phyloP scores from a whole-genome alignment of 805 yeast genomes.

The Jamesozyma hellenica region DNA sequence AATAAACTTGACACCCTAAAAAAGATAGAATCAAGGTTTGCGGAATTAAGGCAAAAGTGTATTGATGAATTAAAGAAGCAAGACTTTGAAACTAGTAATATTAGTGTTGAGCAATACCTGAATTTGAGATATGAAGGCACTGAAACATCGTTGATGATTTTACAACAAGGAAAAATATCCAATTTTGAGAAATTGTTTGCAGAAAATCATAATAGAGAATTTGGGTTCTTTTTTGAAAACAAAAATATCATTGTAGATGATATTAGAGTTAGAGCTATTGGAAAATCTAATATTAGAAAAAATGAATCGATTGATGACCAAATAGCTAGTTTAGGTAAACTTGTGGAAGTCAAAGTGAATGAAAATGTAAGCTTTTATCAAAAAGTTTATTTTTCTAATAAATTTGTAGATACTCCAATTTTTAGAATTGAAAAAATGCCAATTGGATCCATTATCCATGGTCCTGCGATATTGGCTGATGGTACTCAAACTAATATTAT shows the following conservation, averaged over 20 bases:
- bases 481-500: conserved; percentile 72
- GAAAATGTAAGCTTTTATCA: conserved; percentile 31
- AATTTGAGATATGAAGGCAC: conserved; percentile 81
- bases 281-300: conserved; percentile 39
- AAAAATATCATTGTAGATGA: conserved; percentile 60
- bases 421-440: conserved; percentile 44
- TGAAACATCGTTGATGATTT: conserved; percentile 79
- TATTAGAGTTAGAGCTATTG: conserved; percentile 63
- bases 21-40: conserved; percentile 37
- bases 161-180: conserved; percentile 20
- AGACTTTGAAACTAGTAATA: conserved; percentile 39
- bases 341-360: conserved; percentile 16
- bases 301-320: conserved; percentile 45
- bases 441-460: conserved; percentile 44
- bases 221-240: conserved; percentile 55
- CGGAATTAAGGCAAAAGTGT: conserved; percentile 36
- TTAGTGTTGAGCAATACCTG: conserved; percentile 52
- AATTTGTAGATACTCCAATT: conserved; percentile 42
- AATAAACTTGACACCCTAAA: conserved; percentile 20
- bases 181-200: conserved; percentile 39
- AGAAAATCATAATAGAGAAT: conserved; percentile 53
- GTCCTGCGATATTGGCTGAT: conserved; percentile 74
- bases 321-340: conserved; percentile 28
- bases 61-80: conserved; percentile 37
- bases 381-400: conserved; percentile 47